These are phyloP conservation scores for Wickerhamiella spandovensis DNA, from an alignment of 805 yeast species.

Conservation along the genomic window DNA sequence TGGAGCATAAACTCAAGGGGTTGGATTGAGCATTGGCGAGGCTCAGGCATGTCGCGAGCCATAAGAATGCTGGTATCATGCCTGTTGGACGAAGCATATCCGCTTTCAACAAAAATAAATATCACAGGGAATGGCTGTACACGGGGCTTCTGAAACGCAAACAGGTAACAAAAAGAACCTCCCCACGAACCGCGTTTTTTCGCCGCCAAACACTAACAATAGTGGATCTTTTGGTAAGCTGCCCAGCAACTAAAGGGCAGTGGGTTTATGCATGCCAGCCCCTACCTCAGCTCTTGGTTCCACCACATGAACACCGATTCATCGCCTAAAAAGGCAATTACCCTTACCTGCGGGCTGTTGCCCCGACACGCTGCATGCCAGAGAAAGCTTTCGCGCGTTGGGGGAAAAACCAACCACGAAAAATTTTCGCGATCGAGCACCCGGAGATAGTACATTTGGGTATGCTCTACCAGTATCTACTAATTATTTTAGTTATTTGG, in stretches of 20 bases:
- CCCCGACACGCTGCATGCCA: not conserved
- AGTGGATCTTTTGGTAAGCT: not conserved
- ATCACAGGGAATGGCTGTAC: not conserved
- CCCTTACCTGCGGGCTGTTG: not conserved
- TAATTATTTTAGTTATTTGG: no score
- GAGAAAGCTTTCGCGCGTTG: not conserved
- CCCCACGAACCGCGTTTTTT: not conserved
- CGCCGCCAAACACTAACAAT: not conserved
- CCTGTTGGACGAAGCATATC: not conserved
- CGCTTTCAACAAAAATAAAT: not conserved
- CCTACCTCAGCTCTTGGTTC: not conserved
- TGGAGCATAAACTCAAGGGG: constrained; percentile 26
- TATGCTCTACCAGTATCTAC: no score
- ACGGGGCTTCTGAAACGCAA: not conserved
- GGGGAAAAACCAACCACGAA: not conserved
- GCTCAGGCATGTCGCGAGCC: not conserved
- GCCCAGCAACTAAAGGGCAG: not conserved
- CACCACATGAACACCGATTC: not conserved
- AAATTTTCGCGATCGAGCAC: not conserved
- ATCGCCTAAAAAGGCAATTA: not conserved
- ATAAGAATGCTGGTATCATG: not conserved
- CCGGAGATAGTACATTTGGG: no score
- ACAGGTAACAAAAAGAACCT: not conserved
- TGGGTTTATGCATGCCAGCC: not conserved
- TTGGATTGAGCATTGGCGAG: constrained; percentile 2